Base-by-base conservation (phyloP, 2,329 filamentous ascomycete genomes). In the Cercospora sojina region DNA sequence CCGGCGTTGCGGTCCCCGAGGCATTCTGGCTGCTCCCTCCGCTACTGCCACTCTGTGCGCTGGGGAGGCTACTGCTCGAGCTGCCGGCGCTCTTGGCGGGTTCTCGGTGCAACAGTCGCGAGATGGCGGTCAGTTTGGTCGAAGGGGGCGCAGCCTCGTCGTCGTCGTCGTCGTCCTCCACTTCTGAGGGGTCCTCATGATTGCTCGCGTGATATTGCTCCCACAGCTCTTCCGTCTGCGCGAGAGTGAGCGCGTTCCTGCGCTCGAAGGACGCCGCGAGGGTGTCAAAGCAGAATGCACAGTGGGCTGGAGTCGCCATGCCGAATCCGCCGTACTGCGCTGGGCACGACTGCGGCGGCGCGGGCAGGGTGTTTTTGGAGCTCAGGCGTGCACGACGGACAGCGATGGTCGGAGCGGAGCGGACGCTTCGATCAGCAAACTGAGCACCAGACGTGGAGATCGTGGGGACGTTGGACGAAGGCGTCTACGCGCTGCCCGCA, bases 271-370 rank as follows among this genome's bases (percentile, higher is more conserved):
- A 86, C 62, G 93, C 90, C 59, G 87, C 85, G 41, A 99, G 88
- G 47, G 85, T 85, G 80, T 99, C 95, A 83, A 99, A 98, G 83
- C 93, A 97, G 80, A 90, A 93, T 75, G 94, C 88, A 80, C 93
- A 97, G 80, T 98, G 94, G 67, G 89, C 90, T 74, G 87, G 81
- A 65, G 90, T 90, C 58, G 95, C 94, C 94, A 98, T 98, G 3
- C 10, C 27, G 29, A 6, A 57, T 8, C 5, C 35, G 51, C 23
- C 51, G 23, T 4, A 10, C 51, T 31, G 51, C 3, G 25, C 23
- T 2, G 13, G n/a, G 16, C 7, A n/a, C 51, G 51, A 31, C 51
- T 13, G 13, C 20, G 53, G 29, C 32, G 27, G 53, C 51, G 8
- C 10, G 27, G 25, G 32, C 29, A 56, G 23, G 51, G 9, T 13